Conservation (phyloP, 176 grass and related monocot species). For the Cymbopogon citratus region DNA sequence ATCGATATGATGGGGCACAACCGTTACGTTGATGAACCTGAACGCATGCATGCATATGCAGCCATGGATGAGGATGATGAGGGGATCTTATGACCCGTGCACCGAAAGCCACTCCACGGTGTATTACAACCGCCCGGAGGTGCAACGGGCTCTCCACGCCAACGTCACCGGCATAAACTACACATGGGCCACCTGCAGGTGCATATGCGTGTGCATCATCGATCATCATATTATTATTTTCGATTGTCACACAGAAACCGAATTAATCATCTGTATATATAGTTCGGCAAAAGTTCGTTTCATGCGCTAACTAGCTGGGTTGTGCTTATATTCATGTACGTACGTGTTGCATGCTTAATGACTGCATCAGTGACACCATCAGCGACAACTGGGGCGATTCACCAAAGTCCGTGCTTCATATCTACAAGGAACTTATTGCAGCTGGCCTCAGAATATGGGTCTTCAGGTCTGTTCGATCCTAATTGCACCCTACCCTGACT, state of each 20-base stretch:
- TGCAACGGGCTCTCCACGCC: slow-evolving; percentile 24
- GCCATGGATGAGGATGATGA: slow-evolving; percentile 36
- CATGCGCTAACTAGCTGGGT: neutral
- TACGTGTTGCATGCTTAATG: too few species aligned
- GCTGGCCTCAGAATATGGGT: slow-evolving; percentile 73
- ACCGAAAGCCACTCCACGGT: neutral
- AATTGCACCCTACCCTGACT: too few species aligned
- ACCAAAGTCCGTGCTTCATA: slow-evolving; percentile 57
- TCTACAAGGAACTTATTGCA: slow-evolving; percentile 52
- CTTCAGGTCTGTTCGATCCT: slow-evolving; percentile 45
- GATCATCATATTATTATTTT: too few species aligned
- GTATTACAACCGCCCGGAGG: slow-evolving; percentile 17
- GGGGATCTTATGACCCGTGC: slow-evolving; percentile 1
- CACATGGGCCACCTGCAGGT: slow-evolving; percentile 39
- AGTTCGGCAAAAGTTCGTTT: neutral
- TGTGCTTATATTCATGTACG: neutral
- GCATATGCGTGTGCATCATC: too few species aligned
- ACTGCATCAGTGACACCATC: slow-evolving; percentile 4
- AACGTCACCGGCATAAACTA: slow-evolving; percentile 19
- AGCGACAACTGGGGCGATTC: slow-evolving; percentile 48
- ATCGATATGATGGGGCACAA: too few species aligned
- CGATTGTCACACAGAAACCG: too few species aligned
- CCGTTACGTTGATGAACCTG: too few species aligned
- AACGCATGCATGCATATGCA: neutral
- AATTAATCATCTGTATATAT: too few species aligned